These are phyloP conservation scores for Schizosaccharomyces octosporus DNA, from an alignment of 805 yeast species.

Conservation along the genomic window DNA sequence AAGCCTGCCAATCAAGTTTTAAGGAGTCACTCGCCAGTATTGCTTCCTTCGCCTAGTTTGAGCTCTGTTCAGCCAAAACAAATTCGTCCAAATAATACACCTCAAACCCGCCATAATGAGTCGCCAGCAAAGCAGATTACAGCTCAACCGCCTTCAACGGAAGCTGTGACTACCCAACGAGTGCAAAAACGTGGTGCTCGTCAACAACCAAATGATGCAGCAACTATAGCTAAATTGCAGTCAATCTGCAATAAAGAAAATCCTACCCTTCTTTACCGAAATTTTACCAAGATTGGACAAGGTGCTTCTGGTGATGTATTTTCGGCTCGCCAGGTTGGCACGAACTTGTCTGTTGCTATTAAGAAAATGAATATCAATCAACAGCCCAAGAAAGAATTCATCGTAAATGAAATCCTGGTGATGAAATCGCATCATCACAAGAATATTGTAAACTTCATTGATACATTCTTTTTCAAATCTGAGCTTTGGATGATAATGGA, in stretches of 20 bases:
- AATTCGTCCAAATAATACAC: conserved; percentile 3
- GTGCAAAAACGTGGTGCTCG: conserved; percentile 31
- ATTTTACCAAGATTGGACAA: conserved; percentile 68
- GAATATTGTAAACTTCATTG: conserved; percentile 83
- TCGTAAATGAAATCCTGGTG: conserved; percentile 81
- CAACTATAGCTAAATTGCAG: conserved; percentile 54
- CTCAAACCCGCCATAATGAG: not conserved
- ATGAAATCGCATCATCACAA: conserved; percentile 80
- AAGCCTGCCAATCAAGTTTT: not conserved
- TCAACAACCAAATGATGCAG: conserved; percentile 43
- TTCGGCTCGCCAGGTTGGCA: conserved; percentile 41
- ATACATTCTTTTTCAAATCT: conserved; percentile 47
- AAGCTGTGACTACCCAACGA: conserved; percentile 21
- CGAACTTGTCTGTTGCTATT: conserved; percentile 46
- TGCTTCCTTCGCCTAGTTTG: not conserved
- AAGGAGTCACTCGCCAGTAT: not conserved
- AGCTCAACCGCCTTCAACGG: not conserved
- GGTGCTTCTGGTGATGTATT: conserved; percentile 97
- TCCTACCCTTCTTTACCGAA: conserved; percentile 41
- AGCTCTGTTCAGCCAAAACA: conserved; percentile 3
- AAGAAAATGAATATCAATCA: conserved; percentile 87
- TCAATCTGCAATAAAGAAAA: conserved; percentile 63
- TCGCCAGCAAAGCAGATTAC: not conserved
- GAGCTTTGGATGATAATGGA: conserved; percentile 93
- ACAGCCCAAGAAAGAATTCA: conserved; percentile 87